Evolutionary conservation across 2,329 filamentous ascomycete genomes (phyloP).

Genomic region (Xylaria sp.): DNA sequence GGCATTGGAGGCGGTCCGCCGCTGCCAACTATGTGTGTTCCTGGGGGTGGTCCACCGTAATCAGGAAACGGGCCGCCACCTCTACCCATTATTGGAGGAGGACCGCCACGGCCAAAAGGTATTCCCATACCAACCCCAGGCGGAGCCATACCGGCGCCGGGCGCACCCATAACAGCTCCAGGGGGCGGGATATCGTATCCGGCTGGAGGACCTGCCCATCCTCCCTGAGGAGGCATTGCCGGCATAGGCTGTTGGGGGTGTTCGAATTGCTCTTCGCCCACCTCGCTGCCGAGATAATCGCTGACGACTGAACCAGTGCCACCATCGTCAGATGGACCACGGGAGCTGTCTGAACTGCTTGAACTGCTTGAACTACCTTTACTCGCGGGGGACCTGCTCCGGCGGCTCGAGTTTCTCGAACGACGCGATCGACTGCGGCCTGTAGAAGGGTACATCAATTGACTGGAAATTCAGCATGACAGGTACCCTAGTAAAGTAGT

Average conservation of each 20-base stretch:
- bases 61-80: constrained; percentile 25
- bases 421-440: constrained; percentile 33
- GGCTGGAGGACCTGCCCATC: constrained; percentile 33
- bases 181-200: constrained; percentile 9
- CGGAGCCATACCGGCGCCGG: constrained; percentile 36
- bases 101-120: constrained; percentile 39
- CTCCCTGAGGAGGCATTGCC: constrained; percentile 37
- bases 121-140: constrained; percentile 37
- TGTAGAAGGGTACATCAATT: constrained; percentile 28
- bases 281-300: constrained; percentile 25
- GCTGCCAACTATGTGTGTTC: constrained; percentile 20
- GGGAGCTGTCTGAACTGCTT: constrained; percentile 32
- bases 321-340: constrained; percentile 32
- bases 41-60: constrained; percentile 33
- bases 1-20: constrained; percentile 41
- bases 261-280: constrained; percentile 35
- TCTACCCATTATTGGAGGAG: constrained; percentile 36
- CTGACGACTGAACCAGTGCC: constrained; percentile 27
- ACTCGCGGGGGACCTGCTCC: constrained; percentile 31
- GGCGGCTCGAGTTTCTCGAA: constrained; percentile 39
- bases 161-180: constrained; percentile 18
- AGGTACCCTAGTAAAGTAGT: not conserved
- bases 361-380: constrained; percentile 39
- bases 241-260: constrained; percentile 39
- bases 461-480: not conserved